These are phyloP conservation scores for Chaetomiaceae sp. DNA, from an alignment of 2,329 filamentous ascomycete genomes.

Conservation along the genomic window DNA sequence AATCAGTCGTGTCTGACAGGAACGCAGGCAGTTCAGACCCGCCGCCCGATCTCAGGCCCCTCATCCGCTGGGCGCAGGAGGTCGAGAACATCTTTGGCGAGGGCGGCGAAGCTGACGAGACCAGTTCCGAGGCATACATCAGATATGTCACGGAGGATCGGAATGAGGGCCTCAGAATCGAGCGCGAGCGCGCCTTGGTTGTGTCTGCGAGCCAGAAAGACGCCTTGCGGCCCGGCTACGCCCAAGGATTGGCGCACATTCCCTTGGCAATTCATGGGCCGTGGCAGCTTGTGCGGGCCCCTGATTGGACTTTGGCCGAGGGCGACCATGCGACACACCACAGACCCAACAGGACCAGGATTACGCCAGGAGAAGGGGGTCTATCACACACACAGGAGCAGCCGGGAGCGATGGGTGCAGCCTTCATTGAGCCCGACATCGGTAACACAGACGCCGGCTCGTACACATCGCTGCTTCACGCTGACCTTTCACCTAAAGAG, in stretches of 20 bases:
- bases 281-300: neutral
- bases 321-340: neutral
- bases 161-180: neutral
- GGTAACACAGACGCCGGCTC: too few species aligned
- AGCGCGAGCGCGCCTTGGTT: neutral
- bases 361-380: neutral
- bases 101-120: neutral
- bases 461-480: too few species aligned
- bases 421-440: too few species aligned
- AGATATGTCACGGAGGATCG: neutral
- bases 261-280: conserved; percentile 1
- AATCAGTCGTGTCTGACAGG: neutral
- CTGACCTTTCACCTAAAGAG: neutral
- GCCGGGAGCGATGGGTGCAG: neutral
- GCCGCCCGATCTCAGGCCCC: neutral
- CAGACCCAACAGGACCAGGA: neutral
- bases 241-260: neutral
- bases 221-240: neutral
- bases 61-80: neutral
- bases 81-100: neutral
- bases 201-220: neutral
- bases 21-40: fast-evolving
- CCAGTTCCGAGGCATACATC: neutral
- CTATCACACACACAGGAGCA: neutral
- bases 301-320: neutral